A percentile compares a stretch with the other conserved stretches of the same genome.
These are phyloP conservation scores for Trametes elegans DNA, from an alignment of 768 basidiomycete genomes.

Conservation along the genomic window DNA sequence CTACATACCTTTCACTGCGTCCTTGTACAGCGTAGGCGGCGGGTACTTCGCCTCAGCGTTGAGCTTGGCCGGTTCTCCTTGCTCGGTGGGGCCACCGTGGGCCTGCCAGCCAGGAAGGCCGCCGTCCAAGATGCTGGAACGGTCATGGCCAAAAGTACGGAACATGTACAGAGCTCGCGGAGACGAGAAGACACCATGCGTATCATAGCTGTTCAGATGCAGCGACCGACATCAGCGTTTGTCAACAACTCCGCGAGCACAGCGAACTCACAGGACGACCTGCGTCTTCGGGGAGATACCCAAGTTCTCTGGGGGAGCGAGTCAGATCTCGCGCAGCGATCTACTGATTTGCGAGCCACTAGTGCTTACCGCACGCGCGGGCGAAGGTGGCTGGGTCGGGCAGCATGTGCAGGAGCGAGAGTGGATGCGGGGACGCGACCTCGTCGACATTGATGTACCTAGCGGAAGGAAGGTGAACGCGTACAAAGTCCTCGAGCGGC, in stretches of 20 bases:
- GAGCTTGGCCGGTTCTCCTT: conserved; percentile 28
- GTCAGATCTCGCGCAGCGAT: too few relatives aligned
- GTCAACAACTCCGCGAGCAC: conserved; percentile 1
- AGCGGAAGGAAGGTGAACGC: conserved; percentile 17
- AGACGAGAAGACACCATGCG: conserved; percentile 86
- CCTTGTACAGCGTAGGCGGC: conserved; percentile 48
- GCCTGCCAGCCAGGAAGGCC: conserved; percentile 82
- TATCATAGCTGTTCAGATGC: conserved; percentile 68
- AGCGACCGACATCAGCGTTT: conserved; percentile 4
- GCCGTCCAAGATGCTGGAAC: conserved; percentile 89
- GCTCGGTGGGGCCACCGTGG: conserved; percentile 58
- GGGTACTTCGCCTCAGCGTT: conserved; percentile 42
- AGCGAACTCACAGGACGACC: conserved; percentile 68
- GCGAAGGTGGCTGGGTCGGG: conserved; percentile 71
- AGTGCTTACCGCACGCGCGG: conserved; percentile 69
- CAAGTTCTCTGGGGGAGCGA: conserved; percentile 65
- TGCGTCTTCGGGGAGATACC: conserved; percentile 74
- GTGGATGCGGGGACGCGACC: conserved; percentile 57
- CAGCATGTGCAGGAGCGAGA: conserved; percentile 94
- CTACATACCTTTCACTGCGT: conserved; percentile 50
- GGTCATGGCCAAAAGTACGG: conserved; percentile 83
- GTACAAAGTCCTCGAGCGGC: conserved; percentile 40
- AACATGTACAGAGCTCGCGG: conserved; percentile 96
- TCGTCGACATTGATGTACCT: conserved; percentile 21
- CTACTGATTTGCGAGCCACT: neutral